Evolutionary conservation across 2,329 filamentous ascomycete species (phyloP).

Genomic region (Camillea tinctor): DNA sequence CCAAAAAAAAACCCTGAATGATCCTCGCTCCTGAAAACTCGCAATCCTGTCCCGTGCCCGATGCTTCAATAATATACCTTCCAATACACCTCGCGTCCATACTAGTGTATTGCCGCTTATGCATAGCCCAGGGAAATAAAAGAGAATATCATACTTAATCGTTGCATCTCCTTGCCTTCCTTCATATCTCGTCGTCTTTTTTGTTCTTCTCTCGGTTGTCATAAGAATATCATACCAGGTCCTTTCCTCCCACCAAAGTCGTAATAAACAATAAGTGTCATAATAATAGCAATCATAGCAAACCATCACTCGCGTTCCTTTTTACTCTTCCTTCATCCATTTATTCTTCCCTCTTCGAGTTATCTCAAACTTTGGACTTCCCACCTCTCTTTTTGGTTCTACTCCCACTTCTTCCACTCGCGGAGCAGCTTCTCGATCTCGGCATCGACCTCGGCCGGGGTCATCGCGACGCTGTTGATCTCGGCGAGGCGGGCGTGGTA

Average conservation of each 20-base stretch:
- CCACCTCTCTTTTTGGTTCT: slow-evolving; percentile 22
- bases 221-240: not conserved
- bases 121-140: too few relatives aligned
- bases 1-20: too few relatives aligned
- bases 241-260: not conserved
- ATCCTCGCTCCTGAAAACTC: too few relatives aligned
- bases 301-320: not conserved
- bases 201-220: not conserved
- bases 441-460: slow-evolving; percentile 39
- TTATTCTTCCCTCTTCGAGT: not conserved
- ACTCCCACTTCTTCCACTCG: slow-evolving; percentile 60
- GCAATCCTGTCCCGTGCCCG: too few relatives aligned
- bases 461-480: slow-evolving; percentile 37
- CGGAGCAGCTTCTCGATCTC: slow-evolving; percentile 49
- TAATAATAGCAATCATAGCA: not conserved
- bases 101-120: not conserved
- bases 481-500: slow-evolving; percentile 54
- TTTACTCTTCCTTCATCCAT: not conserved
- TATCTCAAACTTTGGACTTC: too few relatives aligned
- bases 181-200: not conserved
- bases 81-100: not conserved
- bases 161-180: not conserved
- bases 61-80: too few relatives aligned
- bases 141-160: not conserved
- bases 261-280: slow-evolving; percentile 1